phyloP scores from a whole-genome alignment of 2,329 filamentous ascomycete genomes.

The Fusarium aywerte region DNA sequence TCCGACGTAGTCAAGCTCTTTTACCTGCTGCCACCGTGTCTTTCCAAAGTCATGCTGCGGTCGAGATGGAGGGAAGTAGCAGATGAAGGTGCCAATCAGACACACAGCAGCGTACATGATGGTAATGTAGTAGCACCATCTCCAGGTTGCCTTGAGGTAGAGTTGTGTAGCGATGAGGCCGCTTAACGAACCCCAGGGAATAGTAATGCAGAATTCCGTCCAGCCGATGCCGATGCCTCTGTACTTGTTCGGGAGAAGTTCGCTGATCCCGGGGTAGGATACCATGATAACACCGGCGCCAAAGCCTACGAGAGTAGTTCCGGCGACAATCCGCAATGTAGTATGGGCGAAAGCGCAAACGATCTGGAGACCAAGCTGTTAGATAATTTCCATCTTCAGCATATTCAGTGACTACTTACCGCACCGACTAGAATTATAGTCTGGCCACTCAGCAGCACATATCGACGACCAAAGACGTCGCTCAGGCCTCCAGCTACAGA shows the following conservation, averaged over 20 bases:
- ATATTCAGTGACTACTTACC: background rate
- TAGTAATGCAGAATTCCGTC: conserved; percentile 17
- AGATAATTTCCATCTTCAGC: rapidly evolving
- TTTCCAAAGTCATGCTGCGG: conserved; percentile 18
- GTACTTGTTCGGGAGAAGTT: conserved; percentile 15
- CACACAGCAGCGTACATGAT: conserved; percentile 10
- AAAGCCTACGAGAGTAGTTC: conserved; percentile 14
- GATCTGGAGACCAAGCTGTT: background rate
- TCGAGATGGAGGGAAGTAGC: conserved; percentile 14
- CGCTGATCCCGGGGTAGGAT: conserved; percentile 6
- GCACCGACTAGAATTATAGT: conserved; percentile 3
- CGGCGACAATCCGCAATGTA: conserved; percentile 2
- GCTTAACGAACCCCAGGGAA: background rate
- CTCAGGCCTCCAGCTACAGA: conserved; percentile 11
- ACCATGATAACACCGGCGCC: conserved; percentile 17
- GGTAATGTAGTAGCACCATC: conserved; percentile 23
- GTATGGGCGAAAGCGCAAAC: conserved; percentile 5
- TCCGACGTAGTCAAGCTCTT: conserved; percentile 15
- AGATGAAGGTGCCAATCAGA: conserved; percentile 4
- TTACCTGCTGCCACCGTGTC: conserved; percentile 19
- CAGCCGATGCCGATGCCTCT: conserved; percentile 16
- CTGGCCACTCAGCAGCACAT: conserved; percentile 5
- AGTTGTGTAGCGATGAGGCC: conserved; percentile 13
- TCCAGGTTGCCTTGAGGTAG: conserved; percentile 11
- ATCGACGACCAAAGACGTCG: conserved; percentile 17